Percentiles rank a stretch among this genome's conserved stretches.
phyloP scores from a whole-genome alignment of 352 stramenopile genomes.

The Globisporangium echinulatum region DNA sequence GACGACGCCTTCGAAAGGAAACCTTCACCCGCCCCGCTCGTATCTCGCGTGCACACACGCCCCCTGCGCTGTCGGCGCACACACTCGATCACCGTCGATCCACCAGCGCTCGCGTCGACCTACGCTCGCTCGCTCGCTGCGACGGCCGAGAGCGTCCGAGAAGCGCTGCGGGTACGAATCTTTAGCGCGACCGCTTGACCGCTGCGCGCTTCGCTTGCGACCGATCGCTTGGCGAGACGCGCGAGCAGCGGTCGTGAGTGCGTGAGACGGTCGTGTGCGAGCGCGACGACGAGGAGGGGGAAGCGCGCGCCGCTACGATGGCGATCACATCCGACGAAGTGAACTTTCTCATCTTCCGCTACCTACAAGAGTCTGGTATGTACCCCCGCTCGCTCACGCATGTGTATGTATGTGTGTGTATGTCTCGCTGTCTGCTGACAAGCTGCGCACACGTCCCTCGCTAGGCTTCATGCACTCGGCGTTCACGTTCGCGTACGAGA shows the following conservation, averaged over 20 bases:
- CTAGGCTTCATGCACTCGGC: constrained; percentile 94
- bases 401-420: not conserved
- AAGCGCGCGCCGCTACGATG: constrained; percentile 30
- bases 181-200: not conserved
- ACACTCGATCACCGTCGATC: no score
- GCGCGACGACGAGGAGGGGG: not conserved
- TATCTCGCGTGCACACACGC: not conserved
- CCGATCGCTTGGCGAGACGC: not conserved
- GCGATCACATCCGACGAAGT: constrained; percentile 94
- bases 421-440: no score
- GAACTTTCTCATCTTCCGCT: constrained; percentile 98
- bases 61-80: not conserved
- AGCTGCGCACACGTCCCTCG: no score
- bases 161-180: not conserved
- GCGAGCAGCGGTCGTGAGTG: not conserved
- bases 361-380: constrained; percentile 93
- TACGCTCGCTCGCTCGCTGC: not conserved
- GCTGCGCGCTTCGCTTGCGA: not conserved
- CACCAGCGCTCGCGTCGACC: not conserved
- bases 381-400: not conserved
- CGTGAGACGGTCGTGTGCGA: not conserved
- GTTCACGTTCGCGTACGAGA: constrained; percentile 99
- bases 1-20: constrained; percentile 1
- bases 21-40: not conserved
- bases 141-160: not conserved